Conservation (phyloP, 2,329 filamentous ascomycete species). For the Xylaria polymorpha region DNA sequence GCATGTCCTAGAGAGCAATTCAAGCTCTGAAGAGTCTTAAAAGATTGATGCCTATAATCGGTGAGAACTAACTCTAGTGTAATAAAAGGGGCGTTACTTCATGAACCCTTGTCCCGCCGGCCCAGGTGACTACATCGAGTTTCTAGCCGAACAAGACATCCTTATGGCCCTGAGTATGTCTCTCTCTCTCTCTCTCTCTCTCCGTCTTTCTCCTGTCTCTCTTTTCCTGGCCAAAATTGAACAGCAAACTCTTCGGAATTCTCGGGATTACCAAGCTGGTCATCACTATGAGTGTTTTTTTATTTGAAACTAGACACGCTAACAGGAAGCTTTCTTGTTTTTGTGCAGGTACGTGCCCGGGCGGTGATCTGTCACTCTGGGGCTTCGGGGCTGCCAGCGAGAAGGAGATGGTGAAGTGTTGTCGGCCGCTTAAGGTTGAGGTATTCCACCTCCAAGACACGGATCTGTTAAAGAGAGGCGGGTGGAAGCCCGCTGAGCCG, state of each 20-base stretch:
- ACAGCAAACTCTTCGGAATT: too few relatives aligned
- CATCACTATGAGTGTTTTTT: not conserved
- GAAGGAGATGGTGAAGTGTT: conserved; percentile 75
- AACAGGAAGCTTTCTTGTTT: conserved; percentile 56
- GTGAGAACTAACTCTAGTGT: not conserved
- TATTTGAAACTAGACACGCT: conserved; percentile 49
- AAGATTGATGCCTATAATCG: not conserved
- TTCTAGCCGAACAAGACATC: conserved; percentile 83
- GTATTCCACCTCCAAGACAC: conserved; percentile 72
- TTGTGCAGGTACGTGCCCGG: conserved; percentile 73
- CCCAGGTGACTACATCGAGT: conserved; percentile 73
- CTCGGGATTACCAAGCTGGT: not conserved
- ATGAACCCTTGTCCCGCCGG: conserved; percentile 73
- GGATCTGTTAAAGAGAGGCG: conserved; percentile 60
- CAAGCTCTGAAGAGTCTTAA: not conserved
- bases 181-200: not conserved
- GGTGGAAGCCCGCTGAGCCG: conserved; percentile 71
- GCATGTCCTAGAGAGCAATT: not conserved
- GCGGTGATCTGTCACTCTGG: conserved; percentile 84
- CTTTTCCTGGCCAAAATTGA: not conserved
- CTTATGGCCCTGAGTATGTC: conserved; percentile 67
- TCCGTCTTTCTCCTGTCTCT: conserved; percentile 3
- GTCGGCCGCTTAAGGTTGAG: conserved; percentile 79
- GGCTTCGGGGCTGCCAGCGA: conserved; percentile 77
- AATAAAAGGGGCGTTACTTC: conserved; percentile 73